phyloP scores from a whole-genome alignment of 139 green algal genomes.

The Chlorella sp. region DNA sequence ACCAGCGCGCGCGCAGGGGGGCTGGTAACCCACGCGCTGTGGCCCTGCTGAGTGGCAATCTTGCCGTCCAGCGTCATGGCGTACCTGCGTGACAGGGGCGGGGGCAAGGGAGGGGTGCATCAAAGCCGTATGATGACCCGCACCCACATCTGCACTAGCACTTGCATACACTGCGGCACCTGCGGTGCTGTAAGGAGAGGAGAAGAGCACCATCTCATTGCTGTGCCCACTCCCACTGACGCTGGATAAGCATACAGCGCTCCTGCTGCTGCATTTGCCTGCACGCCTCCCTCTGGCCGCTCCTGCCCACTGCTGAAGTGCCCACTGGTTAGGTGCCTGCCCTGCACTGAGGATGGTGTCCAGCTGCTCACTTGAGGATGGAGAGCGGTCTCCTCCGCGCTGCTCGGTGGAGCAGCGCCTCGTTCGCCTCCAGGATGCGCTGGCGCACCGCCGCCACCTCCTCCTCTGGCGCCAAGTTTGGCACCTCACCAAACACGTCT shows the following conservation, averaged over 20 bases:
- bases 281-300: not conserved
- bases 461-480: not conserved
- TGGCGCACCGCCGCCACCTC: slow-evolving; percentile 18
- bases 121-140: not conserved
- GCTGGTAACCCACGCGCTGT: slow-evolving; percentile 91
- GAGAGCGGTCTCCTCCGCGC: slow-evolving; percentile 63
- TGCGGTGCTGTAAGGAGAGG: no score
- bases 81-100: no score
- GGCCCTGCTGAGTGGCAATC: slow-evolving; percentile 86
- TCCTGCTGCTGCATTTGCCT: no score
- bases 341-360: not conserved
- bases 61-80: slow-evolving; percentile 99
- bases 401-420: slow-evolving; percentile 80
- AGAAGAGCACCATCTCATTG: not conserved
- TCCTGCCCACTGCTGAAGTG: not conserved
- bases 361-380: slow-evolving; percentile 21
- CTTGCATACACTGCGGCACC: not conserved
- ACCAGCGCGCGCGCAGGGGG: slow-evolving; percentile 56
- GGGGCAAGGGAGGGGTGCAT: slow-evolving; percentile 47
- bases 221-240: not conserved
- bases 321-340: not conserved
- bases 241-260: not conserved
- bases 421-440: slow-evolving; percentile 73
- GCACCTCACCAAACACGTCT: slow-evolving; percentile 16
- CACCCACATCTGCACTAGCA: not conserved